These are phyloP conservation scores for Penicillium soppii DNA, from an alignment of 495 filamentous ascomycete species.

Conservation along the genomic window DNA sequence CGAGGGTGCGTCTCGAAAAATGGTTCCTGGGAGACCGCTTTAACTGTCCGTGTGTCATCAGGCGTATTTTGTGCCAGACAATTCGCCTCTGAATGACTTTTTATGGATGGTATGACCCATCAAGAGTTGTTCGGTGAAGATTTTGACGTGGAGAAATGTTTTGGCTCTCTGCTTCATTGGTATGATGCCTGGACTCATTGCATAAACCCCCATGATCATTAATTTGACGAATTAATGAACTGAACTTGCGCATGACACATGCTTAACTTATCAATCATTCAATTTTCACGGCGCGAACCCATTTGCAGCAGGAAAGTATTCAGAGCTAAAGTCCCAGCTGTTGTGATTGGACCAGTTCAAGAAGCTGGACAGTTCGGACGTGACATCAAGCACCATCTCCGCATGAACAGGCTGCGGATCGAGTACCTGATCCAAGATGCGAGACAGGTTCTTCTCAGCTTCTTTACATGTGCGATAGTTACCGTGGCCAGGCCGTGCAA, in stretches of 20 bases:
- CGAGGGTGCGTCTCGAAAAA: conserved; percentile 45
- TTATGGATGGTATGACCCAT: conserved; percentile 46
- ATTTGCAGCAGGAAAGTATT: conserved; percentile 26
- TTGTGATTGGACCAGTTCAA: conserved; percentile 41
- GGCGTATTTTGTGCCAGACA: conserved; percentile 36
- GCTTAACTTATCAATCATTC: no score
- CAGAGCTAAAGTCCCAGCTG: conserved; percentile 35
- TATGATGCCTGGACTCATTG: neutral
- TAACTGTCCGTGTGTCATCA: conserved; percentile 46
- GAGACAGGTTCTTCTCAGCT: conserved; percentile 43
- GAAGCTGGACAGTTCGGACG: conserved; percentile 34
- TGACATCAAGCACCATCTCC: conserved; percentile 32
- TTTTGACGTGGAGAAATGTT: no score
- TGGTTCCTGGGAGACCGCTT: conserved; percentile 47
- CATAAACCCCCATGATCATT: no score
- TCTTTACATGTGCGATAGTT: conserved; percentile 53
- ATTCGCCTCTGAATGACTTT: conserved; percentile 34
- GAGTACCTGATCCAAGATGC: conserved; percentile 42
- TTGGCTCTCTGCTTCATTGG: no score
- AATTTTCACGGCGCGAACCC: conserved; percentile 20
- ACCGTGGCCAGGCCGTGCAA: conserved; percentile 50
- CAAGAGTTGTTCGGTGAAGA: no score
- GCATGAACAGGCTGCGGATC: conserved; percentile 36
- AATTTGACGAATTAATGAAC: no score
- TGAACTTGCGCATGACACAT: no score